These are phyloP conservation scores for Penicillium sp. DNA, from an alignment of 2,329 filamentous ascomycete species.

Conservation along the genomic window DNA sequence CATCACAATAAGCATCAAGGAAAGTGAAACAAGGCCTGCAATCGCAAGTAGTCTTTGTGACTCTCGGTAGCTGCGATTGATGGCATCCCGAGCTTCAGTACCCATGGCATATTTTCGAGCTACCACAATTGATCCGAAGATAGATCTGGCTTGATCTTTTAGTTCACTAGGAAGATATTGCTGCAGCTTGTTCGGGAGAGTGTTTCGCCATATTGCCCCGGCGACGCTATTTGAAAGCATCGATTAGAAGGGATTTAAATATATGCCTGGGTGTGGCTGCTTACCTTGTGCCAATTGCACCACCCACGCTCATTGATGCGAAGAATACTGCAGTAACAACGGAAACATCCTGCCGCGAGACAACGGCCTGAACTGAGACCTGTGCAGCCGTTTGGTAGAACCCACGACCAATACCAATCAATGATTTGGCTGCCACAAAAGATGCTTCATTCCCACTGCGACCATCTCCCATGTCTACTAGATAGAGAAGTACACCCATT, in stretches of 20 bases:
- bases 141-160: slow-evolving; percentile 17
- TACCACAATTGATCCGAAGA: slow-evolving; percentile 22
- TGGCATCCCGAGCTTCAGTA: slow-evolving; percentile 13
- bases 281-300: slow-evolving; percentile 34
- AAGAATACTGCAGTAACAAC: slow-evolving; percentile 40
- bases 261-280: neutral
- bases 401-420: slow-evolving; percentile 37
- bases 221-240: slow-evolving; percentile 22
- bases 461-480: slow-evolving; percentile 25
- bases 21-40: slow-evolving; percentile 15
- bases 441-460: slow-evolving; percentile 33
- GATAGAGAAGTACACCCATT: slow-evolving; percentile 31
- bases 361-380: slow-evolving; percentile 38
- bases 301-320: slow-evolving; percentile 35
- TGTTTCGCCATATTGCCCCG: slow-evolving; percentile 40
- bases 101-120: slow-evolving; percentile 18
- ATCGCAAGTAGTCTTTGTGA: slow-evolving; percentile 22
- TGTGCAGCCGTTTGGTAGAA: slow-evolving; percentile 37
- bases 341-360: slow-evolving; percentile 36
- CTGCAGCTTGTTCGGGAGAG: slow-evolving; percentile 17
- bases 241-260: neutral
- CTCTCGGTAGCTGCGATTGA: slow-evolving; percentile 23
- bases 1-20: slow-evolving; percentile 22
- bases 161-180: slow-evolving; percentile 20
- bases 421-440: slow-evolving; percentile 36